Conservation (phyloP, 345 rosid species). For the Ceriops tagal region DNA sequence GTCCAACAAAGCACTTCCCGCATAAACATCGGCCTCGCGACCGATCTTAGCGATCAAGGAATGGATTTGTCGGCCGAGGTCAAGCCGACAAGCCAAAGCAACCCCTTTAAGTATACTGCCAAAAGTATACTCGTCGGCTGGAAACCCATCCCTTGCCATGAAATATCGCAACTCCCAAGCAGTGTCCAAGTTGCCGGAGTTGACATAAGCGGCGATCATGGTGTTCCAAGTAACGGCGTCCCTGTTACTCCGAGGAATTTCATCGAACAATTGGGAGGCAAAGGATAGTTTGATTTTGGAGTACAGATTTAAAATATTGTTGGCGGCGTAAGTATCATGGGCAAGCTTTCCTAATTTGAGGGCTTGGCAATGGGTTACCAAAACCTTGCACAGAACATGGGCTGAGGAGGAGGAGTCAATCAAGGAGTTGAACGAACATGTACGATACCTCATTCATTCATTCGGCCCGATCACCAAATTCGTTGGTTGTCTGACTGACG, state of each 20-base stretch:
- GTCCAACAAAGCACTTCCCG: constrained; percentile 64
- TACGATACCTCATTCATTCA: too few relatives aligned
- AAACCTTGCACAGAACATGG: constrained; percentile 34
- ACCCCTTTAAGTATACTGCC: constrained; percentile 62
- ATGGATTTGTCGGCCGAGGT: constrained; percentile 57
- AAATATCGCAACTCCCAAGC: constrained; percentile 39
- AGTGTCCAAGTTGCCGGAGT: constrained; percentile 36
- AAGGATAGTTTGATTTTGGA: constrained; percentile 13
- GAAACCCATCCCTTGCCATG: constrained; percentile 40
- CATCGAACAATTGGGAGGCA: constrained; percentile 58
- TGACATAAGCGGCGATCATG: constrained; percentile 57
- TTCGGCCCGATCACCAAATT: too few relatives aligned
- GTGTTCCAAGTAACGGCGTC: constrained; percentile 74
- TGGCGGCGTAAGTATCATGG: constrained; percentile 49
- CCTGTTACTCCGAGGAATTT: constrained; percentile 47
- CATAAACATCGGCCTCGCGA: constrained; percentile 41
- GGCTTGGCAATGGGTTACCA: constrained; percentile 39
- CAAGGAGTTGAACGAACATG: too few relatives aligned
- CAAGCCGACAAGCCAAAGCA: constrained; percentile 40
- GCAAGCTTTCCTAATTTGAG: constrained; percentile 42
- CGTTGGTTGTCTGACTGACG: too few relatives aligned
- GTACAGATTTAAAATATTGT: constrained; percentile 43
- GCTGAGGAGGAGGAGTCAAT: not conserved
- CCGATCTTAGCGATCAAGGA: constrained; percentile 48
- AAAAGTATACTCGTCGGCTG: constrained; percentile 50